phyloP scores from a whole-genome alignment of 768 basidiomycete genomes.

The Leccinellum rugosiceps region DNA sequence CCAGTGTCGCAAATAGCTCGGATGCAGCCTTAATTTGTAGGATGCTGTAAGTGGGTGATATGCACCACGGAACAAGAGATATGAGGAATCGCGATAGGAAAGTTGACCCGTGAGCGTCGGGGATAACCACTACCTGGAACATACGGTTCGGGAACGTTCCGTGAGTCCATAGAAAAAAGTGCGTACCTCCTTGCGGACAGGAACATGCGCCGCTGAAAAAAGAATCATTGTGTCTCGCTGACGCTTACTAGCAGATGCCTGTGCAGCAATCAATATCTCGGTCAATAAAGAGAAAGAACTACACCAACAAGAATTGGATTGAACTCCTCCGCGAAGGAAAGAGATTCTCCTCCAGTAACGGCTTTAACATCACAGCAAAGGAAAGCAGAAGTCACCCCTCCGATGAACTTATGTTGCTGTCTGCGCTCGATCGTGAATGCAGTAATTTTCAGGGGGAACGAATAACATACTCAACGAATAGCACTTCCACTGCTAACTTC shows the following conservation, averaged over 20 bases:
- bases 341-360: conserved; percentile 54
- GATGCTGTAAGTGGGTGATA: conserved; percentile 43
- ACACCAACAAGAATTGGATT: conserved; percentile 50
- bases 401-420: conserved; percentile 59
- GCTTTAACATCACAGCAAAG: conserved; percentile 42
- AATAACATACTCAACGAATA: conserved; percentile 60
- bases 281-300: neutral
- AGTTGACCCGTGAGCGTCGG: conserved; percentile 39
- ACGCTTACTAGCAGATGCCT: conserved; percentile 18
- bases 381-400: conserved; percentile 39
- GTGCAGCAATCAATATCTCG: neutral
- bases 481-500: conserved; percentile 59
- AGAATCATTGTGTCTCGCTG: conserved; percentile 67
- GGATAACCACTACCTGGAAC: conserved; percentile 38
- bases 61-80: conserved; percentile 56
- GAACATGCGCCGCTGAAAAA: conserved; percentile 62
- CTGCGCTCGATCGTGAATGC: conserved; percentile 27
- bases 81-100: conserved; percentile 51
- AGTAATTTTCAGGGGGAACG: neutral
- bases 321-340: conserved; percentile 35
- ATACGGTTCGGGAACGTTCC: neutral
- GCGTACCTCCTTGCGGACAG: conserved; percentile 64
- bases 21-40: conserved; percentile 55
- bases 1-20: conserved; percentile 58
- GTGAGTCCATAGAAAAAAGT: neutral